Evolutionary conservation across 306 rosid species (phyloP).

Genomic region (Citrullus amarus): DNA sequence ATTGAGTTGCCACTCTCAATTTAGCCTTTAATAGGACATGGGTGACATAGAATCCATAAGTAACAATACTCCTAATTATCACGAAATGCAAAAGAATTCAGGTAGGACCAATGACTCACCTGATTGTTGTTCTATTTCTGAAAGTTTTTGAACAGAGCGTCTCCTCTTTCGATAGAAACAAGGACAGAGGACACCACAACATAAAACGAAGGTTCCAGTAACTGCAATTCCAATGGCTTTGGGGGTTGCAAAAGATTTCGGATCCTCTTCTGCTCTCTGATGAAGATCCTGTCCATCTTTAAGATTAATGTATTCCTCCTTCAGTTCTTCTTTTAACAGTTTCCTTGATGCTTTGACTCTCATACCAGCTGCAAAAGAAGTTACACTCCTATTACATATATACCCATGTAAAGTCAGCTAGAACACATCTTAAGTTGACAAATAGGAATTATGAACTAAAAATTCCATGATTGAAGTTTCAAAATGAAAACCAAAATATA

Average conservation of each 20-base stretch:
- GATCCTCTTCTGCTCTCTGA: not conserved
- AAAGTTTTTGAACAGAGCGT: constrained; percentile 32
- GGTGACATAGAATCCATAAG: not conserved
- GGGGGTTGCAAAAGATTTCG: constrained; percentile 12
- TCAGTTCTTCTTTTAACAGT: constrained; percentile 31
- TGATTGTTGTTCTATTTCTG: constrained; percentile 45
- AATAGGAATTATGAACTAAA: not conserved
- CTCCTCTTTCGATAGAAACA: constrained; percentile 49
- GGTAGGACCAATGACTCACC: constrained; percentile 38
- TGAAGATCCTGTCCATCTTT: not conserved
- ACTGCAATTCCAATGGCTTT: constrained; percentile 30
- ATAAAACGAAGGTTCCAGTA: constrained; percentile 48
- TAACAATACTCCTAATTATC: constrained; percentile 1
- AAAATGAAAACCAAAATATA: not conserved
- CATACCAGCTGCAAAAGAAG: constrained; percentile 32
- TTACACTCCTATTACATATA: not conserved
- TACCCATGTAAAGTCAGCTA: not conserved
- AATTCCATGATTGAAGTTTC: not conserved
- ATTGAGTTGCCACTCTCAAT: not conserved
- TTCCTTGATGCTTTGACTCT: constrained; percentile 46
- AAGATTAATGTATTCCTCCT: constrained; percentile 12
- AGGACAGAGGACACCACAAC: constrained; percentile 69
- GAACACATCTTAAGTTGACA: not conserved
- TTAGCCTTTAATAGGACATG: not conserved
- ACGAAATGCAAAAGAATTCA: constrained; percentile 1